Evolutionary conservation across 148 eudicot genomes (phyloP), one percentile per base, ranked within the genome.

Genomic region (Camellia japonica): DNA sequence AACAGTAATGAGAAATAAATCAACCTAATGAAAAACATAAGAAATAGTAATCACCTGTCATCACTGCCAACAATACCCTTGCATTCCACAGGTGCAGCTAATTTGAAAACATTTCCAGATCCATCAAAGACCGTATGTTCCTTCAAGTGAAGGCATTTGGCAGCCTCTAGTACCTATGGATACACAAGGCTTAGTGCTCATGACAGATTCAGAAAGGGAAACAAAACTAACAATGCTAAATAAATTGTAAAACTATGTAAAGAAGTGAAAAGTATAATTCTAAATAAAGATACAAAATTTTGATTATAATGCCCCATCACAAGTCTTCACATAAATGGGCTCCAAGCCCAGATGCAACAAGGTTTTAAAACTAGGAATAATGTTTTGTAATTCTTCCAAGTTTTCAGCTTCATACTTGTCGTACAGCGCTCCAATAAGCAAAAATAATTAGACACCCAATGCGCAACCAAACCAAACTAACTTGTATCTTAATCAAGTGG

Each of bases 41-140:
- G 12, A 47, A 78, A 80, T 19, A 18, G 68, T 16, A 58, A 75
- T 84, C 75, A 96, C 99, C 99, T 97, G 90, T 94, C 98, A 88
- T 97, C 99, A 86, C 99, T 94, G 44, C 99, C 99, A 84, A 97
- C 92, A 83, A 97, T 97, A 73, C 99, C 99, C 93, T 97, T 97
- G 87, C 95, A 92, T 86, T 97, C 99, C 67, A 97, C 99, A 51
- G 99, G 99, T 49, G 97, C 99, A 80, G 99, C 99, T 83, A 97
- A 80, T 87, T 88, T 91, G 84, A 91, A 87, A 70, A 80, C 87
- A 84, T 89, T 89, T 81, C 99, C 99, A 84, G 94, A 85, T 84
- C 92, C 99, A 90, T 97, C 99, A 84, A 87, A 83, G 75, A 97
- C 98, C 63, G 86, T 79, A 80, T 97, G 99, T 84, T 97, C 99